Base-by-base conservation (phyloP, 2,329 filamentous ascomycete genomes). In the Paracamarosporium sp. region DNA sequence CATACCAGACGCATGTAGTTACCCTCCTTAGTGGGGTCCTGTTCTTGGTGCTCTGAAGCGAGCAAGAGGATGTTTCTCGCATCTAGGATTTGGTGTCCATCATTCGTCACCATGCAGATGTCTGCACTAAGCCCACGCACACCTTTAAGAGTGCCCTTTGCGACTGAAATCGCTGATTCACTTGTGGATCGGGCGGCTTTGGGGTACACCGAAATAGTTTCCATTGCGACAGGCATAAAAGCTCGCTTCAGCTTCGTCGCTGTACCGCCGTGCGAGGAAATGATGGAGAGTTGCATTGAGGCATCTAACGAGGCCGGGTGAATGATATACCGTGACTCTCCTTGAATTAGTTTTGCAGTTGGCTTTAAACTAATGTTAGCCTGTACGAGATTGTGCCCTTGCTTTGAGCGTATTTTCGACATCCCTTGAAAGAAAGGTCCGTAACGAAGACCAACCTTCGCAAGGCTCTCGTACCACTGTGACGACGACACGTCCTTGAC, bases 261-360 rank as follows among this genome's bases (percentile, higher is more conserved):
- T 8, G 60, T 47, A 15, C 61, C 61, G 9, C 54, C 54, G n/a
- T 54, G 28, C n/a, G 15, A 40, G 5, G 62, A 56, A 60, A 61
- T 20, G 55, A 56, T 24, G 35, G 30, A 54, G 12, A 69, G 60
- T 22, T 74, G 73, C 11, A 73, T 56, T 27, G 61, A 67, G 25
- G 46, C 64, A 52, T 75, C 73, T 13, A 78, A 59, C 5, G 61
- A 60, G 8, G 70, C 60, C 1, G 76, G 76, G 56, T 78, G 75
- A 30, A 78, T 57, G 4, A 55, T 31, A 53, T 78, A 76, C 4
- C 20, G 24, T 11, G 73, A 76, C 45, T 74, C 66, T 60, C 38
- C 50, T 45, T 33, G 56, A 72, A 27, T 11, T 50, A 50, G n/a
- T 5, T 51, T 47, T 5, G 9, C 46, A 2, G 56, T 62, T 13